phyloP scores from a whole-genome alignment of 345 rosid genomes.

The Moricandia arvensis region DNA sequence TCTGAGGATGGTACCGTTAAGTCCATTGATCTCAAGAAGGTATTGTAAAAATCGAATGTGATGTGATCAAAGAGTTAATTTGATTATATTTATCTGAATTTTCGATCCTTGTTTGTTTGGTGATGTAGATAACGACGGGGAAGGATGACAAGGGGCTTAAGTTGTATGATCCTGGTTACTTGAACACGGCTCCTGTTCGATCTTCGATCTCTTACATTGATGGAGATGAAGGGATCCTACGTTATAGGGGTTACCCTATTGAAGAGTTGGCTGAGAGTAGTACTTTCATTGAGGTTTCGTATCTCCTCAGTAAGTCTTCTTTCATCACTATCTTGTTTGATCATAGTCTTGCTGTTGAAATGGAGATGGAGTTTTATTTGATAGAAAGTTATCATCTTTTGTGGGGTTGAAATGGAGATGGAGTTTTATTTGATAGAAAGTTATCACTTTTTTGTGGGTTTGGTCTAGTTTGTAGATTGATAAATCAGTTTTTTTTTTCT shows the following conservation, averaged over 20 bases:
- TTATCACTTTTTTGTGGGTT: slow-evolving; percentile 4
- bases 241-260: background rate
- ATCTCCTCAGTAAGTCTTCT: background rate
- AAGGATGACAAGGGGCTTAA: background rate
- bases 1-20: background rate
- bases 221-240: background rate
- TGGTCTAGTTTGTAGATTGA: background rate
- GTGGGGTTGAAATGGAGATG: background rate
- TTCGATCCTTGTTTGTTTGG: background rate
- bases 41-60: background rate
- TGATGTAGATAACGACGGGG: background rate
- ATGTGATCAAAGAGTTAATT: too few species aligned
- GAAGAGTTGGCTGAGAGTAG: background rate
- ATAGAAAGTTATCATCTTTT: background rate
- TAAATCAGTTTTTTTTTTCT: background rate
- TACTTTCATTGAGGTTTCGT: background rate
- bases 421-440: background rate
- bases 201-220: background rate
- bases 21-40: background rate
- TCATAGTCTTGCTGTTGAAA: background rate
- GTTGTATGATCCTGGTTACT: background rate
- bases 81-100: too few species aligned
- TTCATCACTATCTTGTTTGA: background rate
- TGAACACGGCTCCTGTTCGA: background rate
- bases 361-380: background rate